Evolutionary conservation across 768 basidiomycete species (phyloP), one percentile per base, ranked within the genome.

Genomic region (Nevesoporus exiguus): DNA sequence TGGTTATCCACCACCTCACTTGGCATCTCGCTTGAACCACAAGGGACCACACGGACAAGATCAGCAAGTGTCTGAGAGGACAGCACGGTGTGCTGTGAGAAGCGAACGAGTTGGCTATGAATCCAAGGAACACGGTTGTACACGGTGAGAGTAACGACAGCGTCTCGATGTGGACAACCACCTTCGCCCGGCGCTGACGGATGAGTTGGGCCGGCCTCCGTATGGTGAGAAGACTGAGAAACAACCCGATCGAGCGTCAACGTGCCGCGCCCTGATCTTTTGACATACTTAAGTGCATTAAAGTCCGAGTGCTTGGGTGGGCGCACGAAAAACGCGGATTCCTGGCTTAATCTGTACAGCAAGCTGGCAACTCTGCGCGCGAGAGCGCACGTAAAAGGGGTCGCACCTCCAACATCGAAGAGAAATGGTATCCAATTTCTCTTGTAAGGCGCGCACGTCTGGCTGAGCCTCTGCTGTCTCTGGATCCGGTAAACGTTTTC

Each of bases 31-130:
- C 80, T 82, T 3, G 83, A 84, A 6, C 75, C 64, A 59, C 91
- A 92, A 21, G 84, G 81, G 25, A 93, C 78, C 27, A 71, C 68
- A 5, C 75, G 69, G 52, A 78, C 78, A 13, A 92, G 66, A 56
- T 90, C 85, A 19, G 75, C 77, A 3, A 93, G 77, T 0, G 83
- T 87, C 62, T 91, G 86, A 5, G 84, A 84, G n/a, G 88, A 84
- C 15, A 86, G 66, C 7, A 88, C 65, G 11, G 77, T 79, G 63
- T 90, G 87, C 60, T 85, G 85, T 9, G 89, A 90, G 52, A 77
- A 71, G 34, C 86, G 85, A 44, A 74, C 74, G 11, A 86, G 71
- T 48, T 79, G 77, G 48, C 80, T 81, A 49, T 79, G 79, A 21
- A 79, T 76, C 84, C 86, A 89, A 21, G 78, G 62, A 24, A 85